These are phyloP conservation scores for Penstemon barbatus DNA, from an alignment of 257 asterid species.

Conservation along the genomic window DNA sequence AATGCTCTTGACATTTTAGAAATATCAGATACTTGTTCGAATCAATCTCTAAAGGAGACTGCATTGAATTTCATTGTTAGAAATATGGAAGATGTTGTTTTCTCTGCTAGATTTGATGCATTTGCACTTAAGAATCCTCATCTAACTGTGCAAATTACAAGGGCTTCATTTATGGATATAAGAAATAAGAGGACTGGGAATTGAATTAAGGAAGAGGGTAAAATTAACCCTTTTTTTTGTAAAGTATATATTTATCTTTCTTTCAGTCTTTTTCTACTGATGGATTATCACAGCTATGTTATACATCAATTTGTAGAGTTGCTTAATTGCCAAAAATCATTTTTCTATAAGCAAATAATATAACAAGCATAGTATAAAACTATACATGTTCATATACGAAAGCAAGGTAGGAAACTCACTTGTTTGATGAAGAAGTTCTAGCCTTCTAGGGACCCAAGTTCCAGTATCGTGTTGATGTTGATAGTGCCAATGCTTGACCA, in stretches of 20 bases:
- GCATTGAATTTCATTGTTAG: conserved; percentile 69
- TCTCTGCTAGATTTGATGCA: conserved; percentile 67
- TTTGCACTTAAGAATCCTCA: conserved; percentile 95
- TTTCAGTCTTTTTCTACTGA: too few species aligned
- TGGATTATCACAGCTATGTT: too few species aligned
- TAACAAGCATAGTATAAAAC: background rate
- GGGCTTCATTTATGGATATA: conserved; percentile 84
- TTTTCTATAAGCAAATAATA: too few species aligned
- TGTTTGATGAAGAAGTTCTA: background rate
- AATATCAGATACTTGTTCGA: conserved; percentile 79
- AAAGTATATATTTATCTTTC: too few species aligned
- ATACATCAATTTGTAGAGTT: too few species aligned
- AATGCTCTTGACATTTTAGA: conserved; percentile 79
- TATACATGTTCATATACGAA: conserved; percentile 3
- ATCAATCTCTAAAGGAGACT: conserved; percentile 58
- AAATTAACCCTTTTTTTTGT: background rate
- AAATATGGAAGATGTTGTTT: conserved; percentile 88
- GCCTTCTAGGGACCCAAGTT: background rate
- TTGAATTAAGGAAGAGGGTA: conserved; percentile 17
- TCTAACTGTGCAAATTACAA: conserved; percentile 79
- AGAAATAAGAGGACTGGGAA: conserved; percentile 43
- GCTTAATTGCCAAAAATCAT: too few species aligned
- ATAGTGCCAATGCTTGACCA: conserved; percentile 11
- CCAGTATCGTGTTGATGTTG: conserved; percentile 9
- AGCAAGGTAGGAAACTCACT: conserved; percentile 19